phyloP scores from a whole-genome alignment of 1,284 basidiomycete species.

The Ceratobasidium sp. region DNA sequence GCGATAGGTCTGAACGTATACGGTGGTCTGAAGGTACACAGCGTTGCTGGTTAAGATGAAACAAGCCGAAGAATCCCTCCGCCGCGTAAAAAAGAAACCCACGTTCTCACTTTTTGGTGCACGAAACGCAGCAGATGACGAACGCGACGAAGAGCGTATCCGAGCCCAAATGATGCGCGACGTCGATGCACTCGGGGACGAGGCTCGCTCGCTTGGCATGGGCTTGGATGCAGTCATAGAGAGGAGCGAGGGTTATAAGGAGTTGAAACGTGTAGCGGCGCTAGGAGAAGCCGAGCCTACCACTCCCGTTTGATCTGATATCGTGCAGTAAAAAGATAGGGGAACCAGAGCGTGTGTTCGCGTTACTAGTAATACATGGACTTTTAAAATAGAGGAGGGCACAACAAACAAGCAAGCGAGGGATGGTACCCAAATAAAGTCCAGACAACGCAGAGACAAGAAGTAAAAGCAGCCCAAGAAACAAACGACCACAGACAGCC shows the following conservation, averaged over 20 bases:
- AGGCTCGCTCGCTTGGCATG: constrained; percentile 74
- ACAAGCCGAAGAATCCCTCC: constrained; percentile 90
- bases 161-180: constrained; percentile 89
- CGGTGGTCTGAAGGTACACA: constrained; percentile 57
- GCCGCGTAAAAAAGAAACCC: constrained; percentile 85
- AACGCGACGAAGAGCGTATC: constrained; percentile 85
- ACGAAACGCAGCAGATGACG: constrained; percentile 66
- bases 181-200: constrained; percentile 83
- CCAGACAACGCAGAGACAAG: constrained; percentile 4
- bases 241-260: constrained; percentile 36
- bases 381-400: neutral
- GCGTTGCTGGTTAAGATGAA: constrained; percentile 80
- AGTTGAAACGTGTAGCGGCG: constrained; percentile 40
- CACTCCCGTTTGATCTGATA: constrained; percentile 13
- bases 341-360: too few species aligned
- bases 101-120: constrained; percentile 82
- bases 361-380: constrained; percentile 3
- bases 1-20: constrained; percentile 2
- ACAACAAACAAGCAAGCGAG: neutral
- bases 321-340: neutral
- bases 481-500: constrained; percentile 16
- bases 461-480: neutral
- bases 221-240: constrained; percentile 25
- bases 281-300: constrained; percentile 31
- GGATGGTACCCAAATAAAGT: neutral